These are phyloP conservation scores for Zangia roseola DNA, from an alignment of 768 basidiomycete genomes.

Conservation along the genomic window DNA sequence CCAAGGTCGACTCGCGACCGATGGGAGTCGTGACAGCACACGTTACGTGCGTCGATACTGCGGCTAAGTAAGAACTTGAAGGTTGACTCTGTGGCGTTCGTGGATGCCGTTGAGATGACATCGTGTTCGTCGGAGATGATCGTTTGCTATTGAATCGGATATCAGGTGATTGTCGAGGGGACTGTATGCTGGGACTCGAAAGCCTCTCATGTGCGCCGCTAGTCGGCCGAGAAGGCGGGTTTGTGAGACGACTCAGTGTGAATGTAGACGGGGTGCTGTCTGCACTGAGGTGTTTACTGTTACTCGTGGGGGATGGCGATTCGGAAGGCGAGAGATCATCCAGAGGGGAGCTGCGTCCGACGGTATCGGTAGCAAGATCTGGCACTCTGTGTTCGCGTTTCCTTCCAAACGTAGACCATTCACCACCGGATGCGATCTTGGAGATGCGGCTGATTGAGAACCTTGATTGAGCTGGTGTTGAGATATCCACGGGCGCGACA, in stretches of 20 bases:
- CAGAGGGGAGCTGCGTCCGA: constrained; percentile 10
- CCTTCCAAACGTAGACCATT: constrained; percentile 39
- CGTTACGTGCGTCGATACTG: constrained; percentile 7
- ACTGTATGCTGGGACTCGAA: constrained; percentile 13
- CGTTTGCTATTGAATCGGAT: constrained; percentile 20
- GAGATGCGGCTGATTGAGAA: constrained; percentile 17
- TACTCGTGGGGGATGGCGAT: constrained; percentile 17
- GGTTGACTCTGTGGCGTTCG: constrained; percentile 26
- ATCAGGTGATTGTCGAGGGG: constrained; percentile 21
- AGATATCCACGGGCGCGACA: constrained; percentile 7
- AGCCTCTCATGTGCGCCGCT: constrained; percentile 2
- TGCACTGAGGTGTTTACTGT: constrained; percentile 10
- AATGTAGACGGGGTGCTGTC: constrained; percentile 20
- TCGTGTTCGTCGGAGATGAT: constrained; percentile 32
- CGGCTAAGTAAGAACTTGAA: constrained; percentile 21
- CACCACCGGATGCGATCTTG: constrained; percentile 18
- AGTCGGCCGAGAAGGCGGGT: constrained; percentile 13
- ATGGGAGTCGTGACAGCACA: constrained; percentile 26
- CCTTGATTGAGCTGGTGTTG: constrained; percentile 12
- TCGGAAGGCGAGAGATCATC: constrained; percentile 16
- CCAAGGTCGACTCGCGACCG: constrained; percentile 20
- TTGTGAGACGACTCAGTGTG: constrained; percentile 20
- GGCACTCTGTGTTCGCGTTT: constrained; percentile 14
- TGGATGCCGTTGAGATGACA: constrained; percentile 25
- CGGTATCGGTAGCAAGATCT: constrained; percentile 14